phyloP scores from a whole-genome alignment of 495 filamentous ascomycete genomes.

The Trichoderma asperelloides region DNA sequence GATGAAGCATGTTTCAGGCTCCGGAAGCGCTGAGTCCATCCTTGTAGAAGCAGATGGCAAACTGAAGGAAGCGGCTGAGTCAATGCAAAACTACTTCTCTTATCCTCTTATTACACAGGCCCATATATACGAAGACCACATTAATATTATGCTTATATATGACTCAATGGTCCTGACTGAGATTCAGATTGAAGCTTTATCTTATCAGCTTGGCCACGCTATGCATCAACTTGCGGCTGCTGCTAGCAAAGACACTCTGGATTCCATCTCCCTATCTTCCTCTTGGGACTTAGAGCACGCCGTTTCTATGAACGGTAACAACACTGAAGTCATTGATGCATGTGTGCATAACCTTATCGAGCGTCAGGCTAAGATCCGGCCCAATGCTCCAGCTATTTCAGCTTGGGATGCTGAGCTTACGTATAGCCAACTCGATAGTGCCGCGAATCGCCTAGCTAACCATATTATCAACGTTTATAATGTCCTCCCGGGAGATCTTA shows the following conservation, averaged over 20 bases:
- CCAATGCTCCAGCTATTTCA: constrained; percentile 17
- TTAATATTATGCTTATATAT: neutral
- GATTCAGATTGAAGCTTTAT: neutral
- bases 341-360: constrained; percentile 22
- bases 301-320: neutral
- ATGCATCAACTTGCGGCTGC: neutral
- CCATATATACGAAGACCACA: neutral
- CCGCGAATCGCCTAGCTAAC: constrained; percentile 34
- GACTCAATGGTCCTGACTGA: neutral
- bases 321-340: constrained; percentile 13
- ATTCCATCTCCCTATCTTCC: neutral
- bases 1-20: constrained; percentile 8
- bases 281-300: neutral
- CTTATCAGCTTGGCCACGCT: neutral
- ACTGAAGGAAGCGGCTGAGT: constrained; percentile 21
- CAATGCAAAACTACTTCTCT: constrained; percentile 4
- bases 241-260: neutral
- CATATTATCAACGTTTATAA: constrained; percentile 31
- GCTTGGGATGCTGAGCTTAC: constrained; percentile 51
- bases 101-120: neutral
- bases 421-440: constrained; percentile 38
- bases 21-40: constrained; percentile 31
- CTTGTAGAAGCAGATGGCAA: constrained; percentile 34
- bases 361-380: constrained; percentile 13
- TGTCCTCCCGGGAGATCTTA: constrained; percentile 40